Base-by-base conservation (phyloP, 441 rosid genomes). In the Manihot esculenta region DNA sequence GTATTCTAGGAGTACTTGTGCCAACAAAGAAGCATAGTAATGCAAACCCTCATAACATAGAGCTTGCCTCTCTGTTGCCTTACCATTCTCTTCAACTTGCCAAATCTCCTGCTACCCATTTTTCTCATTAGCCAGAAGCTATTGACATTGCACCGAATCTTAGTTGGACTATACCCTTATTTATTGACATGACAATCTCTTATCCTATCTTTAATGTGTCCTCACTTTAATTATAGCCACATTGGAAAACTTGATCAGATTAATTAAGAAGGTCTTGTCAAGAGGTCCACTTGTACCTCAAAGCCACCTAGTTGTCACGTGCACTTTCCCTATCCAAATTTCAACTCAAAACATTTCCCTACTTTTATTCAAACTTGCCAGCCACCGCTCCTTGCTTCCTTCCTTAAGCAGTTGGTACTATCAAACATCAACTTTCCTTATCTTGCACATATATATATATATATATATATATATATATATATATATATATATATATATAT, bases 1-100 rank as follows among this genome's bases (percentile, higher is more conserved):
- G 18, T 13, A 6, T 44, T 63, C 30, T 56, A 79, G 20, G 84
- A 80, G 66, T 86, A 71, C 68, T 83, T 83, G 72, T 84, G 76
- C 77, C 89, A 85, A 75, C 87, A 78, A 38, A 91, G 85, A 79
- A 89, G 91, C 93, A 86, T 83, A 35, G 82, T 77, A 73, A 87
- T 79, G 79, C 88, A 92, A 60, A 87, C 78, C 79, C 82, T 86
- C 71, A 78, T 80, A 73, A 88, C 79, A 74, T 79, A 84, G 35
- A 88, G 74, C 86, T 85, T 91, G 54, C 86, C 93, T 79, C 79
- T 85, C 50, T 80, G 86, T 73, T 86, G 90, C 81, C 79, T 85
- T 81, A 81, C 71, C 82, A 76, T 83, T 70, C 84, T 89, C 88
- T 80, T 87, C 87, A 80, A 78, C 87, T 79, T 90, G 21, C 71